Evolutionary conservation across 768 basidiomycete species (phyloP).

Genomic region (Mycena sanguinolenta): DNA sequence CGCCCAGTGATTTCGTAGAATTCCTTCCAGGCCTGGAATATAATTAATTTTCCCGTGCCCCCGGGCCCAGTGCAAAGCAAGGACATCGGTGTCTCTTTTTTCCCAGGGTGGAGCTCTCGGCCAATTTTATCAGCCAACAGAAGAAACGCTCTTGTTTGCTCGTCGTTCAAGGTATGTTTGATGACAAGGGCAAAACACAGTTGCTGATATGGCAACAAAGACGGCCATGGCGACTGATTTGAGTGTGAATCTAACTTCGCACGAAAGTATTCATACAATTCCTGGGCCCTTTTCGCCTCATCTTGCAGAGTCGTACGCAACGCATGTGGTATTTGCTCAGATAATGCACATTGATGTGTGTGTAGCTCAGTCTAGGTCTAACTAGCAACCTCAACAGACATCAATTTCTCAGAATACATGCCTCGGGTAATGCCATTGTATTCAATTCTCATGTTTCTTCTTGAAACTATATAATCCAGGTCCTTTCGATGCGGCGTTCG

Average conservation of each 20-base stretch:
- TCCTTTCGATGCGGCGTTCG: too few relatives aligned
- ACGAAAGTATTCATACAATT: not conserved
- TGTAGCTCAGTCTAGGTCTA: too few relatives aligned
- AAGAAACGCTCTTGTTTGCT: not conserved
- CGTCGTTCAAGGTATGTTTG: not conserved
- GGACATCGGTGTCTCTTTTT: not conserved
- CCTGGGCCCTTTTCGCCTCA: slow-evolving; percentile 5
- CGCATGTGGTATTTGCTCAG: slow-evolving; percentile 3
- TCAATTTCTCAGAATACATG: too few relatives aligned
- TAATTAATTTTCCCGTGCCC: not conserved
- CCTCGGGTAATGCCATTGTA: too few relatives aligned
- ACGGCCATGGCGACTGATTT: not conserved
- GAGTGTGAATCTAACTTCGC: not conserved
- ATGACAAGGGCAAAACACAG: not conserved
- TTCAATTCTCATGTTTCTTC: too few relatives aligned
- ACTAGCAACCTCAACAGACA: too few relatives aligned
- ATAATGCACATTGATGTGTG: too few relatives aligned
- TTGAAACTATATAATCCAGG: too few relatives aligned
- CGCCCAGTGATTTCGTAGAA: not conserved
- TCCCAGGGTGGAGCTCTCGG: not conserved
- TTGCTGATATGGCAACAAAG: not conserved
- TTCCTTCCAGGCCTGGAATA: not conserved
- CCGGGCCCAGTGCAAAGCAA: not conserved
- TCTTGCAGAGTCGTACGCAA: slow-evolving; percentile 30
- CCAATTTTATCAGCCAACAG: not conserved